Evolutionary conservation across 441 rosid species (phyloP).

Genomic region (Arabidopsis lyrata): DNA sequence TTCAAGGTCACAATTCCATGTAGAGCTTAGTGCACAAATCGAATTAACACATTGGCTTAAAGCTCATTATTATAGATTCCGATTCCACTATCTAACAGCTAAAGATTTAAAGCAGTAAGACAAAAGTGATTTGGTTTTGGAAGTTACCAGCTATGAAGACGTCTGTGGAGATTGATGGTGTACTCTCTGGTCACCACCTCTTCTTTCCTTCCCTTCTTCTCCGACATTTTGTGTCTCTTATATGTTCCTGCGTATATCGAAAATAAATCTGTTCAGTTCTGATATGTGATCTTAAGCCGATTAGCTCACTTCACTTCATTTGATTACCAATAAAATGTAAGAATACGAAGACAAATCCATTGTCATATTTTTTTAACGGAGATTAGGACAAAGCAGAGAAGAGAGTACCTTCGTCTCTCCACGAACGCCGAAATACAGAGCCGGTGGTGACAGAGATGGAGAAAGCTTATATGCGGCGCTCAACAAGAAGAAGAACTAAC

Average conservation of each 20-base stretch:
- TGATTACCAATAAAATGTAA: background rate
- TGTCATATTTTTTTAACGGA: background rate
- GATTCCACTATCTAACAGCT: background rate
- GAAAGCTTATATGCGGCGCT: background rate
- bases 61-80: background rate
- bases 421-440: conserved; percentile 17
- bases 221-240: conserved; percentile 52
- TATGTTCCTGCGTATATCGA: conserved; percentile 2
- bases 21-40: background rate
- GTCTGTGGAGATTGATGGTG: conserved; percentile 84
- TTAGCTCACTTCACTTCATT: background rate
- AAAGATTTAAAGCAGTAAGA: background rate
- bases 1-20: background rate
- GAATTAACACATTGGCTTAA: background rate
- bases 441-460: conserved; percentile 26
- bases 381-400: background rate
- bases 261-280: background rate
- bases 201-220: conserved; percentile 66
- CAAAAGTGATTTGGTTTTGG: background rate
- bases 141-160: conserved; percentile 75
- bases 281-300: background rate
- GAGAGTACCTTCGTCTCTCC: conserved; percentile 13
- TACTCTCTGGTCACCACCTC: conserved; percentile 85
- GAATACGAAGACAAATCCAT: background rate
- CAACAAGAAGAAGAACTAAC: conserved; percentile 4